Base-by-base conservation (phyloP, 192 early-diverging fungal genomes). In the Piromyces finnis region DNA sequence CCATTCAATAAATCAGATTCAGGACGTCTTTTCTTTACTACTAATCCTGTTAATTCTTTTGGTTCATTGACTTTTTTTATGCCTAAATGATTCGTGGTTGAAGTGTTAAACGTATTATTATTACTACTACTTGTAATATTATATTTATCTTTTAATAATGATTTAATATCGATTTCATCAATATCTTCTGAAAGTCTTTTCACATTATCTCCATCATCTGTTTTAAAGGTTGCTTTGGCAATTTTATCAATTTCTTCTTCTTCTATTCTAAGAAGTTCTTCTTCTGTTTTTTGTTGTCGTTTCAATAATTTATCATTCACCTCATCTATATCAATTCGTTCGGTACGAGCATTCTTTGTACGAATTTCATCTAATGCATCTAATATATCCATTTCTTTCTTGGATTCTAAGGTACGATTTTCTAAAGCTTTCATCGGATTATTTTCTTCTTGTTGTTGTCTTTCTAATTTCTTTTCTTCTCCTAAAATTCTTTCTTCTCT, bases 381-480 rank as follows among this genome's bases (percentile, higher is more conserved):
- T 81, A 99, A 86, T 79, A 97, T 94, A 79, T 99, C 97, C 96
- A 99, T 97, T 80, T 99, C 98, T 15, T 95, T 83, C 79, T 97
- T 96, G 3, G 94, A 95, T 81, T 97, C 96, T 79, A 93, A 83
- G 0, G 98, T 99, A 14, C 97, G 86, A 81, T 95, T 97, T 82
- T 99, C 98, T 18, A 99, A 87, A 0, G 94, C 95, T 87, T 92
- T 92, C 90, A 99, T 98, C 12, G 97, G 95, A 79, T 98, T 93
- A 78, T 95, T 92, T 78, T 94, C 95, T 82, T 97, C 97, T 59
- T 93, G 93, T 37, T 93, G 86, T 28, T 92, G 91, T 78, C 91
- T 86, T 79, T 91, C 86, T 59, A 84, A 80, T 80, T 88, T 83
- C 26, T 84, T 77, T 81, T 89, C 88, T 78, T 93, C 93, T 9